phyloP scores from a whole-genome alignment of 495 filamentous ascomycete species.

The Xylaria palmicola region DNA sequence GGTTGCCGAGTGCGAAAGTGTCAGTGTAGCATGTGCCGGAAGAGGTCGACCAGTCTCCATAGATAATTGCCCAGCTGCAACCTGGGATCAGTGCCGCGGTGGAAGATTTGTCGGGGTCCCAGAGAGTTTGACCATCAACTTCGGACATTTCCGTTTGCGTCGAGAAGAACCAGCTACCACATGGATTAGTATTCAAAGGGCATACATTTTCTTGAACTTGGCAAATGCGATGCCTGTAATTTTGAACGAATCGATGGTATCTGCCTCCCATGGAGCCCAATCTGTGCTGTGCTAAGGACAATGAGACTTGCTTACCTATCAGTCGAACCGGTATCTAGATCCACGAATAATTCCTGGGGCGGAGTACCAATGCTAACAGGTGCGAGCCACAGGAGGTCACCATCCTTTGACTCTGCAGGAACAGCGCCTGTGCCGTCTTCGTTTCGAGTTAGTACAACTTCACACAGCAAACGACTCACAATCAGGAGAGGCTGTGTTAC shows the following conservation, averaged over 20 bases:
- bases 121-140: slow-evolving; percentile 46
- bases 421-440: slow-evolving; percentile 18
- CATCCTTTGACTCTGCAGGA: slow-evolving; percentile 22
- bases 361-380: slow-evolving; percentile 67
- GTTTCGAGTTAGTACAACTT: slow-evolving; percentile 1
- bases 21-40: slow-evolving; percentile 40
- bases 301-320: slow-evolving; percentile 63
- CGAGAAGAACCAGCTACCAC: slow-evolving; percentile 57
- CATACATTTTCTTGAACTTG: neutral
- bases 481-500: slow-evolving; percentile 3
- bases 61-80: slow-evolving; percentile 65
- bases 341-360: slow-evolving; percentile 60
- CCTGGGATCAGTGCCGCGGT: slow-evolving; percentile 54
- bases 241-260: neutral
- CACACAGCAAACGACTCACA: neutral
- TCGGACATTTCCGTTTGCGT: slow-evolving; percentile 50
- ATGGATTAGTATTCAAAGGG: slow-evolving; percentile 17
- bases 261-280: neutral
- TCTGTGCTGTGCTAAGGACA: neutral
- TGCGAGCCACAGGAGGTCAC: slow-evolving; percentile 64
- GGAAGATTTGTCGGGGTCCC: slow-evolving; percentile 57
- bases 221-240: neutral
- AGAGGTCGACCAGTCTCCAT: slow-evolving; percentile 55
- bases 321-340: slow-evolving; percentile 74
- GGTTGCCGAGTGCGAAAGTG: slow-evolving; percentile 33